Conservation (phyloP, 257 asterid species). For the Ocimum tenuiflorum region DNA sequence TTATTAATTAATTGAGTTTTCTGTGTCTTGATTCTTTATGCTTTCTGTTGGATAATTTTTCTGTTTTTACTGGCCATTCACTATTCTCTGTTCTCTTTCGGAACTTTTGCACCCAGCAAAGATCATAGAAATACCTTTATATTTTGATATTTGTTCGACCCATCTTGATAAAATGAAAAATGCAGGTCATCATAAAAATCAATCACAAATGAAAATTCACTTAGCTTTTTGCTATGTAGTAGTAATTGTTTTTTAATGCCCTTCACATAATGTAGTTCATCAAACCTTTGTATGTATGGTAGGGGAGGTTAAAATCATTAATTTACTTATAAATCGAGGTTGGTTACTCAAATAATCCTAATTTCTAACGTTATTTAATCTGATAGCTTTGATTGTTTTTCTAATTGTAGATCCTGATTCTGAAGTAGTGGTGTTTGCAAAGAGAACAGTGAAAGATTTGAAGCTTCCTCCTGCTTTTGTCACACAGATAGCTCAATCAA, state of each 20-base stretch:
- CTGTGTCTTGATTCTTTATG: neutral
- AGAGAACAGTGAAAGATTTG: constrained; percentile 83
- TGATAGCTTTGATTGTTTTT: constrained; percentile 11
- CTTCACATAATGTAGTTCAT: neutral
- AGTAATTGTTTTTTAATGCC: too few relatives aligned
- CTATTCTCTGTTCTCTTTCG: neutral
- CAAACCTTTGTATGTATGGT: neutral
- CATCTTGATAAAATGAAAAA: neutral
- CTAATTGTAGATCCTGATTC: constrained; percentile 72
- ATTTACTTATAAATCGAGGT: too few relatives aligned
- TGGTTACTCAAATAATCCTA: neutral
- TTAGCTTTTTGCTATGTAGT: too few relatives aligned
- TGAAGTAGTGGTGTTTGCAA: constrained; percentile 79
- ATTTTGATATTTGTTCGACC: neutral
- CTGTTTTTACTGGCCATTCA: neutral
- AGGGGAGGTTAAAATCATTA: neutral
- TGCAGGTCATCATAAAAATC: neutral
- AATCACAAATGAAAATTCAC: too few relatives aligned
- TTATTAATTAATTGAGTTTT: neutral
- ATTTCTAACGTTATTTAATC: neutral
- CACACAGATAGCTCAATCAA: constrained; percentile 88
- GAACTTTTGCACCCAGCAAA: neutral
- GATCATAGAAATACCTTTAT: neutral
- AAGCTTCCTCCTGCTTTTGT: constrained; percentile 89
- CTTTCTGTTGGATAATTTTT: neutral